Conservation (phyloP, 345 rosid genomes). For the Sisymbrium irio region DNA sequence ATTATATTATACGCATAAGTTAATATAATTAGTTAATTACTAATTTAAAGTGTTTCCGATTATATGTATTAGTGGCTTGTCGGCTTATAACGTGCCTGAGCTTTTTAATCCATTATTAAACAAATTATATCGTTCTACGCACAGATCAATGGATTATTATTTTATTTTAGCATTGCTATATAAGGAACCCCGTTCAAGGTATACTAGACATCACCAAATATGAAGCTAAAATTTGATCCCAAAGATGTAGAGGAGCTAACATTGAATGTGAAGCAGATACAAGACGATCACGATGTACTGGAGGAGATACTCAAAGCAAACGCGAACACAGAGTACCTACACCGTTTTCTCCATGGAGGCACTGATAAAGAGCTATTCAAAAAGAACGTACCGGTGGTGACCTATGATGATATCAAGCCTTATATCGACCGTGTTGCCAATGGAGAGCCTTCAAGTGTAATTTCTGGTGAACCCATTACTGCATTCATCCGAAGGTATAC, state of each 20-base stretch:
- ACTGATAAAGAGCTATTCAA: constrained; percentile 44
- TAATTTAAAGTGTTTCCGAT: no score
- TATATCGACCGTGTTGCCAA: constrained; percentile 52
- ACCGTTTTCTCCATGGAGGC: constrained; percentile 28
- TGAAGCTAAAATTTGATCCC: no score
- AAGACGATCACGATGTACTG: no score
- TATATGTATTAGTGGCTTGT: no score
- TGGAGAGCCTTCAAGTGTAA: constrained; percentile 28
- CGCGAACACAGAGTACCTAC: constrained; percentile 34
- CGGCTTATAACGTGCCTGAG: neutral
- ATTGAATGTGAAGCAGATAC: neutral
- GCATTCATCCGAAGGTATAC: no score
- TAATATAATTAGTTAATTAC: no score
- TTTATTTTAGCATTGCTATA: no score
- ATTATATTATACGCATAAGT: no score
- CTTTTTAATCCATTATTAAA: neutral
- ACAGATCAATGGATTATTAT: neutral
- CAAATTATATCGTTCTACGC: neutral
- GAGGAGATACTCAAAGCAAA: no score
- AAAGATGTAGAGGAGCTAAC: neutral
- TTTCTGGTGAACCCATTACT: no score
- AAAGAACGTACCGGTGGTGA: constrained; percentile 54
- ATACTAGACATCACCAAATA: no score
- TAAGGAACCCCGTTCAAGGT: neutral
- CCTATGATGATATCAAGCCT: constrained; percentile 59